Base-by-base conservation (phyloP, 2,329 filamentous ascomycete species). In the Aspergillus sojae region DNA sequence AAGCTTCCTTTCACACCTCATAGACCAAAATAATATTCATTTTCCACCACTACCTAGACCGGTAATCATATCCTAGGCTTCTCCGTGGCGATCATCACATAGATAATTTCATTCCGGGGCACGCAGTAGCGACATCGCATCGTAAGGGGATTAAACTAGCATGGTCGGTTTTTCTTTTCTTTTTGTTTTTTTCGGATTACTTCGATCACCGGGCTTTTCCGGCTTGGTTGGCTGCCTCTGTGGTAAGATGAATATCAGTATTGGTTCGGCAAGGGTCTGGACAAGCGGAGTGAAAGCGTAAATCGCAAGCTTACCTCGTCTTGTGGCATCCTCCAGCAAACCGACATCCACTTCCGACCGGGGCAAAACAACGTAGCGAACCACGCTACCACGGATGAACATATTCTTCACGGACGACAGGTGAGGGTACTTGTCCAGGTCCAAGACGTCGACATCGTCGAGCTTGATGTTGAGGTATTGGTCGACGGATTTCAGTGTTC, bases 381-480 rank as follows among this genome's bases (percentile, higher is more conserved):
- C 94, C 52, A 97, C 94, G 62, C 92, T 96, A 36, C 94, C 94
- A 73, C 94, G 88, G 74, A 97, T 96, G 77, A 97, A 97, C 80
- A 97, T 93, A 75, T 96, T 97, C 83, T 96, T 96, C 69, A 97
- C 93, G 21, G 93, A 90, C 65, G 87, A 89, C 79, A 99, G 81
- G 80, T 99, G 95, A 57, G 95, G 95, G 78, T 97, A 98, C 80
- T 94, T 93, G 75, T 95, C 83, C 81, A 98, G 93, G 70, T 99
- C 94, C 30, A 97, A 86, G 36, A 98, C 94, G 67, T 89, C 86
- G 65, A 98, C 96, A 75, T 97, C 93, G 75, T 99, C 95, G 57
- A 99, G 88, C 84, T 98, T 98, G 82, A 99, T 97, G 82, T 99
- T 99, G 75, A 99, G 88, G 81, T 96, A 99, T 83, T 98, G 95